Evolutionary conservation across 805 yeast species (phyloP).

Genomic region (Candida sonorensis): DNA sequence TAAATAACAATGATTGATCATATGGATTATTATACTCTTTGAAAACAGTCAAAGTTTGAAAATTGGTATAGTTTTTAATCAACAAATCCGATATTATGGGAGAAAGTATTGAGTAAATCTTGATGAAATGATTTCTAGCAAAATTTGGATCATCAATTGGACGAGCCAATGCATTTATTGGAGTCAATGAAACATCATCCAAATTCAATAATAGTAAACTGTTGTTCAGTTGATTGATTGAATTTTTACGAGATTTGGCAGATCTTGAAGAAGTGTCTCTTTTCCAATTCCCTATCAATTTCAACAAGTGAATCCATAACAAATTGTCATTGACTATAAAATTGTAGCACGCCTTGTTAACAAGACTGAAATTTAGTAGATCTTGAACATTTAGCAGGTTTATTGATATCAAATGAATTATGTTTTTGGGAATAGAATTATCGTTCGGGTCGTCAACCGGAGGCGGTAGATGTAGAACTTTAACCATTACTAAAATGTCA

Average conservation of each 20-base stretch:
- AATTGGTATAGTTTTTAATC: constrained; percentile 27
- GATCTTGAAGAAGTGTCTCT: too few relatives aligned
- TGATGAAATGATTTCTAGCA: constrained; percentile 20
- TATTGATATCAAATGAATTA: constrained; percentile 15
- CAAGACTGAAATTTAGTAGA: constrained; percentile 20
- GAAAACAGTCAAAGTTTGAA: constrained; percentile 24
- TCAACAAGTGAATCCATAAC: constrained; percentile 22
- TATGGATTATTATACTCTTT: constrained; percentile 24
- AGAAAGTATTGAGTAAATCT: constrained; percentile 20
- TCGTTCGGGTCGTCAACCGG: neutral
- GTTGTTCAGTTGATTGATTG: too few relatives aligned
- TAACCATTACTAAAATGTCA: too few relatives aligned
- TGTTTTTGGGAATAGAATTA: constrained; percentile 8
- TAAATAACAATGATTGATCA: constrained; percentile 25
- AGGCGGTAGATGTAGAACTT: neutral
- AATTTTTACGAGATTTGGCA: too few relatives aligned
- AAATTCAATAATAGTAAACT: constrained; percentile 9
- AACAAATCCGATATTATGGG: constrained; percentile 26
- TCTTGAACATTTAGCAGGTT: constrained; percentile 20
- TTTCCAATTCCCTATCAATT: constrained; percentile 20
- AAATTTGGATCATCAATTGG: constrained; percentile 18
- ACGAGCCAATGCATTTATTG: constrained; percentile 20
- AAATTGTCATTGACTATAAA: constrained; percentile 12
- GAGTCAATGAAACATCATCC: constrained; percentile 15
- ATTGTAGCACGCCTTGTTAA: constrained; percentile 22